These are phyloP conservation scores for Alternaria angustiovoidea DNA, from an alignment of 2,329 filamentous ascomycete species.

Conservation along the genomic window DNA sequence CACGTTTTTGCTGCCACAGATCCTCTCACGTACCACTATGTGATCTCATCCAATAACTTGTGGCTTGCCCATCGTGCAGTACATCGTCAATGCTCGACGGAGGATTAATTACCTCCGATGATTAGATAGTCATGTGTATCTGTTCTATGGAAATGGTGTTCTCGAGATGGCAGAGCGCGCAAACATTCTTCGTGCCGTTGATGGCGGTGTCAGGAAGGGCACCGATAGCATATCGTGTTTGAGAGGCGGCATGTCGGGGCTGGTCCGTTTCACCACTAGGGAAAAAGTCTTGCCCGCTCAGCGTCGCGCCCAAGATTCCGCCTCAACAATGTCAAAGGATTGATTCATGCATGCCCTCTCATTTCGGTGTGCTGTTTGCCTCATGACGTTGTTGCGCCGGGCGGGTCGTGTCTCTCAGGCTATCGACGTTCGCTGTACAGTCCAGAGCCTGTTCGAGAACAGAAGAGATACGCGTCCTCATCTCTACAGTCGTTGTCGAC, in stretches of 20 bases:
- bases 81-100: not conserved
- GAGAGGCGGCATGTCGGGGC: not conserved
- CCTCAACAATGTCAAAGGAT: not conserved
- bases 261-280: not conserved
- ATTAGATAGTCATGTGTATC: not conserved
- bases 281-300: not conserved
- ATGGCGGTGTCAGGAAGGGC: not conserved
- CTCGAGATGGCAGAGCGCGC: not conserved
- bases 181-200: not conserved
- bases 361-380: slow-evolving; percentile 1
- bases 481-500: not conserved
- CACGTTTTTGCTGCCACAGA: not conserved
- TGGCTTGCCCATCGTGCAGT: not conserved
- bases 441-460: not conserved
- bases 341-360: slow-evolving; percentile 3
- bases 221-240: not conserved
- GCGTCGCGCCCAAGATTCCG: not conserved
- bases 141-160: not conserved
- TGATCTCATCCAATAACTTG: not conserved
- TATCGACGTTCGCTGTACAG: not conserved
- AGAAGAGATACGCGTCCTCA: not conserved
- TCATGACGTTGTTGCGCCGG: not conserved
- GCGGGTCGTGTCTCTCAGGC: not conserved
- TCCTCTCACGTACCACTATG: not conserved
- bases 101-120: not conserved